These are phyloP conservation scores for Falciphora oryzae DNA, from an alignment of 2,329 filamentous ascomycete species.

Conservation along the genomic window DNA sequence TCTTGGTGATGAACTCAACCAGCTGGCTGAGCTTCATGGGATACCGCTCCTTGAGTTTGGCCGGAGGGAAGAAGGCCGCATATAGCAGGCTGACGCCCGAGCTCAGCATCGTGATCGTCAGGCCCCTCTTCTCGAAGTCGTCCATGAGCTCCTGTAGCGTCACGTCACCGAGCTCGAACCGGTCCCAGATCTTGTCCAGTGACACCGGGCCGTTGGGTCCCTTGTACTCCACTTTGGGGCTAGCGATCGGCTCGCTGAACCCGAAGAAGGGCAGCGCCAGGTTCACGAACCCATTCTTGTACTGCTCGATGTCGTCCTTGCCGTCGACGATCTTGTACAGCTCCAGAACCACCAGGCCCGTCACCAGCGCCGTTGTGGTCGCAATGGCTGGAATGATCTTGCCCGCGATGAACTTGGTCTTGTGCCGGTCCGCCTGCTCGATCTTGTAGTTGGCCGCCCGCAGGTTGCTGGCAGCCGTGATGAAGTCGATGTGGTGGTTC, in stretches of 20 bases:
- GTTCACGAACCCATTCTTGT: constrained; percentile 99
- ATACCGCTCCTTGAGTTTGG: constrained; percentile 75
- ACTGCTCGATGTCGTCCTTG: constrained; percentile 95
- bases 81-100: constrained; percentile 96
- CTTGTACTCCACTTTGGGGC: constrained; percentile 85
- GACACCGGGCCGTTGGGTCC: constrained; percentile 66
- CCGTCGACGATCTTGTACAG: constrained; percentile 95
- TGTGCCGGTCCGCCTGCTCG: constrained; percentile 83
- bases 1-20: constrained; percentile 85
- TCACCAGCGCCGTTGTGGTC: constrained; percentile 92
- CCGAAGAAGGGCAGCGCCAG: constrained; percentile 95
- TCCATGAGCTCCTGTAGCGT: constrained; percentile 79
- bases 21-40: constrained; percentile 81
- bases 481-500: constrained; percentile 98
- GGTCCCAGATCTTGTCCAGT: constrained; percentile 97
- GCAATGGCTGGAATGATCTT: constrained; percentile 99
- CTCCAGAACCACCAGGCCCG: constrained; percentile 86
- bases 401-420: constrained; percentile 98
- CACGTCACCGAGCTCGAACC: constrained; percentile 85
- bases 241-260: constrained; percentile 94
- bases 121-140: constrained; percentile 72
- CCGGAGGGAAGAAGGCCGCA: constrained; percentile 80
- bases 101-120: constrained; percentile 87
- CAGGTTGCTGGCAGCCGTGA: constrained; percentile 92
- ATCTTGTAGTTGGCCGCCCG: constrained; percentile 99